phyloP scores from a whole-genome alignment of 1,284 basidiomycete genomes.

The Stygiomarasmius scandens region DNA sequence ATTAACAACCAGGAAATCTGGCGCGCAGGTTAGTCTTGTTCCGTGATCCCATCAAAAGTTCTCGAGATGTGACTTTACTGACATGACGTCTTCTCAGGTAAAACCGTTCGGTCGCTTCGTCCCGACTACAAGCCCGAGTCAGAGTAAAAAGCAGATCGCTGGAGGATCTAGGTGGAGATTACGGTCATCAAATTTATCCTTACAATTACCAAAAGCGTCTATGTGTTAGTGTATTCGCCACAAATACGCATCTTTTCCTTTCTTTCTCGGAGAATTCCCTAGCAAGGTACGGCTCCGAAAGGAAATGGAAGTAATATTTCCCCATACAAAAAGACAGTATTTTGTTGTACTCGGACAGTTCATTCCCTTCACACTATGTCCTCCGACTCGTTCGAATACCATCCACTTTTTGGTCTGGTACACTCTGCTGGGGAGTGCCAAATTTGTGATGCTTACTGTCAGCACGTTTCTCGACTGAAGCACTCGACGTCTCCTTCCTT shows the following conservation, averaged over 20 bases:
- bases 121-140: constrained; percentile 74
- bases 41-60: not conserved
- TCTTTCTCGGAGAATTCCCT: not conserved
- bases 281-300: not conserved
- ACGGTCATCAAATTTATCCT: too few relatives aligned
- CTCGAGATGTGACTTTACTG: constrained; percentile 3
- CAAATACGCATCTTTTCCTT: not conserved
- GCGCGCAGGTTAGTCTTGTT: constrained; percentile 72
- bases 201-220: constrained; percentile 1
- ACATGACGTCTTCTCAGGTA: constrained; percentile 45
- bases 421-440: not conserved
- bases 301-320: too few relatives aligned
- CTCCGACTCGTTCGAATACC: not conserved
- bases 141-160: constrained; percentile 2
- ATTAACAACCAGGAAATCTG: constrained; percentile 99
- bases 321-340: not conserved
- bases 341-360: not conserved
- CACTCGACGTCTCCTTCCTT: not conserved
- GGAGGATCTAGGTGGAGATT: not conserved
- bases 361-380: not conserved
- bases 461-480: too few relatives aligned
- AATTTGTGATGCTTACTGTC: constrained; percentile 1
- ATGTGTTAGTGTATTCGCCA: not conserved
- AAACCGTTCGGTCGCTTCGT: constrained; percentile 75
- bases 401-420: not conserved